These are phyloP conservation scores for Cryptosporidium meleagridis DNA, from an alignment of 169 alveolate genomes.

Conservation along the genomic window DNA sequence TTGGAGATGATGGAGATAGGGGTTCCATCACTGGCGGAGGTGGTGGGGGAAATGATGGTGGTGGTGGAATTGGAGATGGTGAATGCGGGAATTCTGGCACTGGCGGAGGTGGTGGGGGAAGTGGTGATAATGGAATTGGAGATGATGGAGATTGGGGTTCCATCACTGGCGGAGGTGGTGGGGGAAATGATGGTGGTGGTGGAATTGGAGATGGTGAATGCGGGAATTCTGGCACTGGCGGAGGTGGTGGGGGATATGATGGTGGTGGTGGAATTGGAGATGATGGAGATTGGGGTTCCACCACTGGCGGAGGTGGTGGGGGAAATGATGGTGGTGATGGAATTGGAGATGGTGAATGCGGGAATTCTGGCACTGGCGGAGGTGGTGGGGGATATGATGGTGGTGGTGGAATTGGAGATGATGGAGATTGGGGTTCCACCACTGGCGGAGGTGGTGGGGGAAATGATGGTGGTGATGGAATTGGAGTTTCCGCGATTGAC, in stretches of 20 bases:
- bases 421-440: not conserved
- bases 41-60: too few relatives aligned
- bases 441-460: not conserved
- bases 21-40: not conserved
- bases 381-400: constrained; percentile 31
- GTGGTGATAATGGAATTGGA: not conserved
- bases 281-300: not conserved
- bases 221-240: not conserved
- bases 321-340: not conserved
- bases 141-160: not conserved
- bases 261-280: not conserved
- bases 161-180: not conserved
- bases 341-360: not conserved
- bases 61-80: not conserved
- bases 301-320: constrained; percentile 9
- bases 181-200: not conserved
- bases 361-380: not conserved
- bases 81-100: not conserved
- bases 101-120: not conserved
- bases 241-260: not conserved
- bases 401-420: not conserved
- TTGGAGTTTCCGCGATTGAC: too few relatives aligned
- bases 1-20: not conserved
- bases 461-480: not conserved
- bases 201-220: not conserved